Base-by-base conservation (phyloP, 306 rosid species). In the Ormosia emarginata region DNA sequence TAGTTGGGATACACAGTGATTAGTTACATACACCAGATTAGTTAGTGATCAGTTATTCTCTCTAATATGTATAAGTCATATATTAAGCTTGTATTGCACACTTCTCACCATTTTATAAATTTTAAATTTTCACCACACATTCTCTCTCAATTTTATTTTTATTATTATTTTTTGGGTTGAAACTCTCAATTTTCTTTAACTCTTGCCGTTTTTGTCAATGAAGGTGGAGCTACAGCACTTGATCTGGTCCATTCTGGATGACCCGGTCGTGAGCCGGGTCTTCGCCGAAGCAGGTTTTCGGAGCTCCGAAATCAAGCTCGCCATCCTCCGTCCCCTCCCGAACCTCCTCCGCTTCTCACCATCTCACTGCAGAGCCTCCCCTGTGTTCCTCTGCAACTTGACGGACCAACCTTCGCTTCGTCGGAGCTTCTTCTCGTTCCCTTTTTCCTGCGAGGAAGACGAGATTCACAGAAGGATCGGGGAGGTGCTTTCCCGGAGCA, bases 231-330 rank as follows among this genome's bases (percentile, higher is more conserved):
- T 96, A 8, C 99, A 90, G 87, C 97, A 92, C 71, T 88, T 96
- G 52, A 80, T 92, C 8, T 30, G 90, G 2, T 92, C 99, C 8
- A 93, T 96, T 12, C 94, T 96, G 14, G 99, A 96, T 59, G 99
- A 96, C 82, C 99, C 99, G 24, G 97, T 96, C 1, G 98, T 96
- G 4, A 96, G 98, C 55, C 91, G 98, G 83, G 97, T 96, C 4
- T 96, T 96, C 62, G 92, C 88, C 0, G 99, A 96, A 77, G 98
- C 98, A 6, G 99, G 99, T 41, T 96, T 93, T n/a, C 92, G 99
- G 66, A 96, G 98, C 94, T 84, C 99, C 63, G 99, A 96, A 55
- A 91, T 93, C 50, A 96, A 92, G 79, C 84, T 96, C 29, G 96
- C 99, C 0, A 85, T 96, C 4, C 74, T 93, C 2, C 93, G 99